Base-by-base conservation (phyloP, 148 eudicot species). In the Heliosperma pusillum region DNA sequence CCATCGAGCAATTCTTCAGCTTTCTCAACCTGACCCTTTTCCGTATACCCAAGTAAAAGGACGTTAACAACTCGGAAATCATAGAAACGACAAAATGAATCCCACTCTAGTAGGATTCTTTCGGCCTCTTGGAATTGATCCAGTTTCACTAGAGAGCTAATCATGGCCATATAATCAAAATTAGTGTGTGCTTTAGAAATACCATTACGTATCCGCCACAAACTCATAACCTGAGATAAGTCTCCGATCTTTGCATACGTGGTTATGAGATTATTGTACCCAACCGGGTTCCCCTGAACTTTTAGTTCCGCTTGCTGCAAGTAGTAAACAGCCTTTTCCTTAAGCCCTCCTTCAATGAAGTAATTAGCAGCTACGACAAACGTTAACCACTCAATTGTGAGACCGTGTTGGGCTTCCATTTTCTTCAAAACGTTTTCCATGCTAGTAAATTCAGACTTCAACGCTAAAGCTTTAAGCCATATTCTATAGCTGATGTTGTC, bases 31-130 rank as follows among this genome's bases (percentile, higher is more conserved):
- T 71, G 56, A 12, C 84, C 89, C 45, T 57, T 76, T 60, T 81
- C 80, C 19, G 83, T 75, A 69, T 86, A 88, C 17, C 91, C 89
- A 13, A 81, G 77, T 24, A 86, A 78, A 53, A 88, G 78, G 12
- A 76, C 70, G 61, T 86, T 86, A n/a, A 85, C 84, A 11, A 88
- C 85, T 58, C 92, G 86, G 29, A 85, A 85, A 74, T 88, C 92
- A 53, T 85, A 86, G 29, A 47, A 55, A 1, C 57, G 76, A 71
- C 75, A 80, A 26, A 73, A 55, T 5, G 85, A 83, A 30, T 88
- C 85, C 92, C 92, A 88, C 63, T 88, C 85, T 56, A 83, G 56
- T 45, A 86, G 84, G 47, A 86, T 40, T 11, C n/a, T 73, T 59
- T 85, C 83, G 7, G 85, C 87, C 76, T 75, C 85, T 68, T 81